These are phyloP conservation scores for Tuber indicum DNA, from an alignment of 495 filamentous ascomycete species.

Conservation along the genomic window DNA sequence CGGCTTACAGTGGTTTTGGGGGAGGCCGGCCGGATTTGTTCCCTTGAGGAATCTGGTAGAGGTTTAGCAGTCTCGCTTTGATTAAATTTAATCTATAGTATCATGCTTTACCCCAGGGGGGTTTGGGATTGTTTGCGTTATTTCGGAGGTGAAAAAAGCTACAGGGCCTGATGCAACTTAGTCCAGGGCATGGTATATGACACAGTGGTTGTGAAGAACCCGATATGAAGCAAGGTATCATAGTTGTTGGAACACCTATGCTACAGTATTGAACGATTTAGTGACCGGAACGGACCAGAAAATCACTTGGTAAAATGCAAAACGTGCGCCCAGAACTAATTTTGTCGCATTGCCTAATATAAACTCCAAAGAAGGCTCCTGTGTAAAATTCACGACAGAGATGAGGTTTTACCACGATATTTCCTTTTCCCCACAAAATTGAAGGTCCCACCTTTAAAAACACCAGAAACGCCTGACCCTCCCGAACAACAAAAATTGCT, in stretches of 20 bases:
- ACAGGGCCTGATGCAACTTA: not conserved
- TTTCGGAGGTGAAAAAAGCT: not conserved
- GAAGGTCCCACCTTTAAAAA: not conserved
- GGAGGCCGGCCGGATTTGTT: too few species aligned
- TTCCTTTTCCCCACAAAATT: not conserved
- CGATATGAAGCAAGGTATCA: not conserved
- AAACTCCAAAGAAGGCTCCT: not conserved
- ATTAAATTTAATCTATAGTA: not conserved
- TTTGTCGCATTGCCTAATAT: not conserved
- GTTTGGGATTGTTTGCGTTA: not conserved
- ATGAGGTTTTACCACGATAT: not conserved
- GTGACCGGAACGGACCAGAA: not conserved
- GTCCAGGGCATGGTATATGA: not conserved
- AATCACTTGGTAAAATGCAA: not conserved
- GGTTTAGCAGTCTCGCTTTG: not conserved
- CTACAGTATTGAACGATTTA: not conserved
- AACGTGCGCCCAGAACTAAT: not conserved
- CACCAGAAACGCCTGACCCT: not conserved
- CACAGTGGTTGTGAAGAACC: not conserved
- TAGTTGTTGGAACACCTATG: not conserved
- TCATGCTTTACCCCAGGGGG: not conserved
- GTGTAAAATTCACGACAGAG: not conserved
- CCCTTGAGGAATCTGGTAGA: not conserved
- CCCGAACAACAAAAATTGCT: not conserved
- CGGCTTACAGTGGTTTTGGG: not conserved